Evolutionary conservation across 306 rosid species (phyloP).

Genomic region (Trifolium subterraneum): DNA sequence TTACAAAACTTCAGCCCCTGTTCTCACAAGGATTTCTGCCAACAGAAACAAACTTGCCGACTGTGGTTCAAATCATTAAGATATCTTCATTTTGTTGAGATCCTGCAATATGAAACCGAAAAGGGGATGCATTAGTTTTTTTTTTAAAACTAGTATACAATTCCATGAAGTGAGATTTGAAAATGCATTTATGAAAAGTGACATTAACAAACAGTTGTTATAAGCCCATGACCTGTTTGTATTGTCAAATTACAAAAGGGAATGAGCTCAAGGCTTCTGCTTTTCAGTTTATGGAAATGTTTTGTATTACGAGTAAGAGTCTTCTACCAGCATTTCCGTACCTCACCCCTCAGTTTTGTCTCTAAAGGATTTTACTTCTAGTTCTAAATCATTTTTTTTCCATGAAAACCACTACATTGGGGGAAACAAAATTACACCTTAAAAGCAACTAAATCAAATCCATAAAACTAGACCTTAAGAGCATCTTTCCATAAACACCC

Average conservation of each 20-base stretch:
- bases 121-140: not conserved
- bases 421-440: not conserved
- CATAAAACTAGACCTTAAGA: not conserved
- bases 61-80: constrained; percentile 51
- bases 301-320: not conserved
- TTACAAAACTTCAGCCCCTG: constrained; percentile 60
- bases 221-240: constrained; percentile 5
- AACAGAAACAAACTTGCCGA: constrained; percentile 52
- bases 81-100: constrained; percentile 56
- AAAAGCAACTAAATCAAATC: not conserved
- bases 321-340: not conserved
- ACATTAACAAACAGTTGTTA: not conserved
- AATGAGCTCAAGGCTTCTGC: not conserved
- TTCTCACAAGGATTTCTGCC: constrained; percentile 54
- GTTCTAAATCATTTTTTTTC: not conserved
- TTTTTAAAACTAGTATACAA: no score
- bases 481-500: constrained; percentile 9
- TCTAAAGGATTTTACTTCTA: constrained; percentile 5
- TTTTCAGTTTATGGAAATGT: not conserved
- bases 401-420: not conserved
- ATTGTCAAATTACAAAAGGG: constrained; percentile 7
- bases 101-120: constrained; percentile 38
- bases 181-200: not conserved
- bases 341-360: not conserved
- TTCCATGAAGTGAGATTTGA: no score